Base-by-base conservation (phyloP, 345 rosid genomes). In the Citropsis articulata region DNA sequence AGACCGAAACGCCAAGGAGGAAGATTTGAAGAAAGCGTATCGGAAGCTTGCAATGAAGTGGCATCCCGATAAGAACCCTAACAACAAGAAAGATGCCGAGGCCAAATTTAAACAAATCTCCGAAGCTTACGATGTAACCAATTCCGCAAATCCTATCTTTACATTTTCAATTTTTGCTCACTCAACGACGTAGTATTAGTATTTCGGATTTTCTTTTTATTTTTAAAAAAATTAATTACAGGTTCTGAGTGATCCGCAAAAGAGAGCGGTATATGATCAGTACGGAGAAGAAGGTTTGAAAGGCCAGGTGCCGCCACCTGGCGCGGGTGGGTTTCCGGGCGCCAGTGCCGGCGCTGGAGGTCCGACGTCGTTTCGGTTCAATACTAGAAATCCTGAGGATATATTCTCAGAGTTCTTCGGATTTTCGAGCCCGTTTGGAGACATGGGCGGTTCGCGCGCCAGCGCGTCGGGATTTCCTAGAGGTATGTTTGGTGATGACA, bases 51-150 rank as follows among this genome's bases (percentile, higher is more conserved):
- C 97, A 28, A 93, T 93, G 98, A 93, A 90, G 40, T 91, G 95
- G 98, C 98, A 94, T 82, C 96, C 97, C 42, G 97, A 92, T 65
- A 92, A 94, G 86, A 94, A 93, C 87, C 98, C 94, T 84, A 91
- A 79, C 79, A 86, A 75, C 85, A 91, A 93, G 86, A 93, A 93
- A 53, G 97, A 88, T 9, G 97, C 98, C 63, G 97, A 93, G 79
- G 89, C 97, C 78, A 93, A 90, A 84, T 93, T 93, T 90, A 93
- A 92, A 78, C 91, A 93, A 90, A 92, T 92, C 90, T 92, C 98
- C 72, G 98, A 93, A 86, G 98, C 98, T 42, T 93, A 92, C 84
- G 98, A 93, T 81, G 98, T 93, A 89, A 66, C 30, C 14, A 10
- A 69, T 50, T 56, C 66, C 19, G 5, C 13, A 33, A 24, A 33